These are phyloP conservation scores for Inosperma sp. DNA, from an alignment of 768 basidiomycete genomes.

Conservation along the genomic window DNA sequence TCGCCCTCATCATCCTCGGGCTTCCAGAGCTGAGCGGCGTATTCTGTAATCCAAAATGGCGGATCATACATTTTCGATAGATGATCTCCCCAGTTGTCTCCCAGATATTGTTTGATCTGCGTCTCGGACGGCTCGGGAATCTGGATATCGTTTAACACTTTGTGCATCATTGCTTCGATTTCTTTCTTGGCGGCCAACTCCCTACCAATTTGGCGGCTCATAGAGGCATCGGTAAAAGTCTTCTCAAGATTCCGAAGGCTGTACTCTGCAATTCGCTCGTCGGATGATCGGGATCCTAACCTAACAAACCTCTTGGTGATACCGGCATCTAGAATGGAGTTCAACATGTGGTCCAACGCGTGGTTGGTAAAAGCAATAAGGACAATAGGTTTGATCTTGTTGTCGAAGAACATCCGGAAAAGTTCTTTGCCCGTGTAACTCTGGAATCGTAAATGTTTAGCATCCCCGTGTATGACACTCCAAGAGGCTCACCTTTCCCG, in stretches of 20 bases:
- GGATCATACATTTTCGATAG: constrained; percentile 37
- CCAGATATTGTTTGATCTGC: constrained; percentile 39
- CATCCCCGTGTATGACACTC: background rate
- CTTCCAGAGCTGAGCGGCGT: background rate
- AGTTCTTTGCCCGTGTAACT: constrained; percentile 67
- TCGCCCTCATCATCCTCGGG: constrained; percentile 7
- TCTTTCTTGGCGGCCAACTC: constrained; percentile 35
- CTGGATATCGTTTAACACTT: constrained; percentile 42
- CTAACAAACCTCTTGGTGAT: constrained; percentile 65
- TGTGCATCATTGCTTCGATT: constrained; percentile 42
- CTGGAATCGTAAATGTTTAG: constrained; percentile 26
- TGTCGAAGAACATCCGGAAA: constrained; percentile 50
- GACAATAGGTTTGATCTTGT: constrained; percentile 46
- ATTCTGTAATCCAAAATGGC: constrained; percentile 45
- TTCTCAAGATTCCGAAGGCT: constrained; percentile 58
- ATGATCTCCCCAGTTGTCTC: constrained; percentile 44
- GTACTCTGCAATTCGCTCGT: constrained; percentile 55
- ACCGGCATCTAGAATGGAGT: constrained; percentile 53
- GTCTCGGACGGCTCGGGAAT: constrained; percentile 23
- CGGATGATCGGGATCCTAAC: constrained; percentile 57
- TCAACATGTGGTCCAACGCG: constrained; percentile 69
- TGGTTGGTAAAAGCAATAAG: constrained; percentile 71
- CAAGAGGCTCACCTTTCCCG: constrained; percentile 10
- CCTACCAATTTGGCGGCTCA: constrained; percentile 31
- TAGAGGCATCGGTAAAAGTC: constrained; percentile 35